Conservation (phyloP, 2,329 filamentous ascomycete genomes). For the Ophiostoma novo-ulmi region DNA sequence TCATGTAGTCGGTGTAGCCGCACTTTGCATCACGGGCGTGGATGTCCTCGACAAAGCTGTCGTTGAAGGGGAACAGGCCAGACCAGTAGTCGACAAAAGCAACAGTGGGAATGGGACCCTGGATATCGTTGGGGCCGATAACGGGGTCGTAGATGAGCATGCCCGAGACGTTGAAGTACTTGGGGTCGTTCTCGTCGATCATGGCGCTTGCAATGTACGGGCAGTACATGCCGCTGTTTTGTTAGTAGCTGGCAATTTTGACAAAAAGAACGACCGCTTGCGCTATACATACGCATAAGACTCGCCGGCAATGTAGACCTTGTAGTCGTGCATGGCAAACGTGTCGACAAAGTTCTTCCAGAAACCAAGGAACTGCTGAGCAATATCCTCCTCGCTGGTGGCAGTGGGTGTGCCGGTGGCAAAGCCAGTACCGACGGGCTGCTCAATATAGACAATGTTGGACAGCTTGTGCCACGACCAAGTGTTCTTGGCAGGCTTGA, state of each 20-base stretch:
- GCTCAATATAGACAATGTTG: slow-evolving; percentile 72
- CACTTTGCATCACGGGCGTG: slow-evolving; percentile 51
- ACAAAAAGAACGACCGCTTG: not conserved
- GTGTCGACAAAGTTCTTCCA: slow-evolving; percentile 72
- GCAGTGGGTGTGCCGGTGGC: slow-evolving; percentile 60
- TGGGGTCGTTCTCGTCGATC: slow-evolving; percentile 59
- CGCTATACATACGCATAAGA: slow-evolving; percentile 49
- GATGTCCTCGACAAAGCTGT: slow-evolving; percentile 50
- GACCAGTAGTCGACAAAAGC: slow-evolving; percentile 58
- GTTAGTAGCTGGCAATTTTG: not conserved
- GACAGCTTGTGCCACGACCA: slow-evolving; percentile 73
- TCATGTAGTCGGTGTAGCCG: slow-evolving; percentile 56
- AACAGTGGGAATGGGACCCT: slow-evolving; percentile 46
- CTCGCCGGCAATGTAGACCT: slow-evolving; percentile 70
- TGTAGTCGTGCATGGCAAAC: slow-evolving; percentile 61
- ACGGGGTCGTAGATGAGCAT: slow-evolving; percentile 70
- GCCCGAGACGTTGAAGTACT: slow-evolving; percentile 62
- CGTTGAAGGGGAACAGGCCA: slow-evolving; percentile 59
- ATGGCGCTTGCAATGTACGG: slow-evolving; percentile 71
- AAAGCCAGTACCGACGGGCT: slow-evolving; percentile 64
- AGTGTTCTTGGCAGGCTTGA: slow-evolving; percentile 57
- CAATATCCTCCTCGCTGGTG: slow-evolving; percentile 61
- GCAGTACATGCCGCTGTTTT: slow-evolving; percentile 51
- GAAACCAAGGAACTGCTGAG: slow-evolving; percentile 69
- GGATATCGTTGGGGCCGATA: slow-evolving; percentile 48